Percentiles rank a stretch among this genome's conserved stretches.
Conservation (phyloP, 2,329 filamentous ascomycete species). For the Ophiocordyceps camponoti-rufipedis region DNA sequence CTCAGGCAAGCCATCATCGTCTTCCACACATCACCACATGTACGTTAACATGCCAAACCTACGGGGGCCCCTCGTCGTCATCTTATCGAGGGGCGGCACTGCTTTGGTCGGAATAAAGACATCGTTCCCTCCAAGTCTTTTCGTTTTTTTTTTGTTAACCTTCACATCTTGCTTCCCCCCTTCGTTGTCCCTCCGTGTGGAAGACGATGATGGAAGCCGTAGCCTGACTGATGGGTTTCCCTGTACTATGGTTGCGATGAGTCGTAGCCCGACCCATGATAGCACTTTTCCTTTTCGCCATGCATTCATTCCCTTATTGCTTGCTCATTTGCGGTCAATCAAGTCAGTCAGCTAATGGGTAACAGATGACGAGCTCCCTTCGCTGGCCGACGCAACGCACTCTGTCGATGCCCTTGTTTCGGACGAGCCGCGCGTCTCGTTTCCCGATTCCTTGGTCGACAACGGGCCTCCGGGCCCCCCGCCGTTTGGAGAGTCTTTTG, state of each 20-base stretch:
- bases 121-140: conserved; percentile 15
- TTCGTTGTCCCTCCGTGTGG: conserved; percentile 18
- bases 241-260: conserved; percentile 5
- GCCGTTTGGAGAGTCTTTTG: conserved; percentile 6
- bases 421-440: conserved; percentile 24
- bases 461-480: conserved; percentile 12
- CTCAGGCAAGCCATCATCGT: conserved; percentile 54
- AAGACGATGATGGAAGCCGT: conserved; percentile 46
- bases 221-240: conserved; percentile 22
- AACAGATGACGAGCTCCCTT: conserved; percentile 44
- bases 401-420: conserved; percentile 54
- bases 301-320: conserved; percentile 2
- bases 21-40: conserved; percentile 42
- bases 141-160: no score
- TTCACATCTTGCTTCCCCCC: conserved; percentile 13
- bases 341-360: conserved; percentile 19
- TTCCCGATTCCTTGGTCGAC: conserved; percentile 2
- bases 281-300: conserved; percentile 6
- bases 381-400: conserved; percentile 39
- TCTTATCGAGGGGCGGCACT: conserved; percentile 11
- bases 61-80: conserved; percentile 8
- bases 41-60: conserved; percentile 39
- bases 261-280: conserved; percentile 10
- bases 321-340: background rate
- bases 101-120: conserved; percentile 22